phyloP scores from a whole-genome alignment of 164 flowering plant genomes.

The Stephania cephalantha region DNA sequence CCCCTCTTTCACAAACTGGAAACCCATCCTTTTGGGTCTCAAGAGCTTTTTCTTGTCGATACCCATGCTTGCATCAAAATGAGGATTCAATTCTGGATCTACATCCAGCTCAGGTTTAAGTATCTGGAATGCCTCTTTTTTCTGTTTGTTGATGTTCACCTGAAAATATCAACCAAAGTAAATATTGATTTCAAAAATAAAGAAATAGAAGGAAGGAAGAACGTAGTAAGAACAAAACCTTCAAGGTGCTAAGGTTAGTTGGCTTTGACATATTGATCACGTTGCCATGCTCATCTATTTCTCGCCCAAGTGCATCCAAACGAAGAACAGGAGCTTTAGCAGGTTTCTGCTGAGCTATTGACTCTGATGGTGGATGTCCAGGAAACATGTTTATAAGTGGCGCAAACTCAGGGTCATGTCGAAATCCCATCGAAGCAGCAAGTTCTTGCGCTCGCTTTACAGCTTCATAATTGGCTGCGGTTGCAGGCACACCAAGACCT shows the following conservation, averaged over 20 bases:
- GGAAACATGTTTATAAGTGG: constrained; percentile 93
- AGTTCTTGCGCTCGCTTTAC: constrained; percentile 94
- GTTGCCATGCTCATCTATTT: constrained; percentile 96
- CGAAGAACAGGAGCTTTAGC: constrained; percentile 95
- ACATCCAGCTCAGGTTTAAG: constrained; percentile 91
- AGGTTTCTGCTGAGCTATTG: constrained; percentile 63
- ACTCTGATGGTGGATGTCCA: constrained; percentile 55
- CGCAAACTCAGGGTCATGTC: constrained; percentile 88
- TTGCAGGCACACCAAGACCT: constrained; percentile 39
- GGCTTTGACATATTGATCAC: constrained; percentile 70
- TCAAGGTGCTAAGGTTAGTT: constrained; percentile 78
- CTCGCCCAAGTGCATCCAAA: constrained; percentile 92
- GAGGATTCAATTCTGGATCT: constrained; percentile 81
- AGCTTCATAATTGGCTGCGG: constrained; percentile 62
- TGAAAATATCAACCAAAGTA: constrained; percentile 26
- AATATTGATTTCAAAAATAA: constrained; percentile 8
- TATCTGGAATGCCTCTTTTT: constrained; percentile 92
- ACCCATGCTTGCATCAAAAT: constrained; percentile 84
- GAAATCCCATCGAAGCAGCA: constrained; percentile 97
- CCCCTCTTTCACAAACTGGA: constrained; percentile 99
- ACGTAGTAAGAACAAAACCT: constrained; percentile 41
- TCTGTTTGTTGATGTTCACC: constrained; percentile 99
- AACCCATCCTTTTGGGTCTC: constrained; percentile 82
- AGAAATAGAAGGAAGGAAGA: constrained; percentile 5
- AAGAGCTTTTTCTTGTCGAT: constrained; percentile 70